Base-by-base conservation (phyloP, 2,329 filamentous ascomycete genomes). In the Trichoderma arundinaceum region DNA sequence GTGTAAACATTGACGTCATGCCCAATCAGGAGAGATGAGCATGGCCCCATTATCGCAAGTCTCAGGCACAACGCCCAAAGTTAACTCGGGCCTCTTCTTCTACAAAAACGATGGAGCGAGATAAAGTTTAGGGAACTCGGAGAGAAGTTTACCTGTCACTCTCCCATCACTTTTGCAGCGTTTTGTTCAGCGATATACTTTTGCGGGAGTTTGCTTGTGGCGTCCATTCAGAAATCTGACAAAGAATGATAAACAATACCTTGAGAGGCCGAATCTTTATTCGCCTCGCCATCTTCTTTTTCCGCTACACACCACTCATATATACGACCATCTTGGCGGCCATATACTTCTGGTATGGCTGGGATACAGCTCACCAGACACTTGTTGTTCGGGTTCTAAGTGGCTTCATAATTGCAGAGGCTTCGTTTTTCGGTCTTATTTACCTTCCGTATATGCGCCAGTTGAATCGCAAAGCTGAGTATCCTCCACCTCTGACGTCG, bases 231-330 rank as follows among this genome's bases (percentile, higher is more conserved):
- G 15, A 41, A 28, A 19, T 13, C 32, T 15, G 13, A 32, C n/a
- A 61, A 39, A 28, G 22, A 12, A 80, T 81, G 79, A 74, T 81
- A 62, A 75, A 75, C 66, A 77, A 76, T 43, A 78, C 78, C 1
- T 68, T 73, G 19, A 60, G 63, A 56, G 80, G 80, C 72, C 79
- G 78, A 70, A 65, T 82, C 49, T 73, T 82, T 69, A 83, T 85
- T 72, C 82, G 80, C 67, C 65, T 77, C 63, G 77, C 71, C 72
- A 81, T 85, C 68, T 66, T 80, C 39, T 65, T 78, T 43, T 77
- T 84, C 33, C 81, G 78, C 53, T 81, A 81, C 73, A 78, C 79
- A 28, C 78, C 80, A 10, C 74, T 78, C 51, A 68, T 83, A 22
- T 80, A 80, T 68, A 69, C 76, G 22, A 53, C 71, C 28, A 62